A percentile compares a stretch with the other conserved stretches of the same genome.
Evolutionary conservation across 2,329 filamentous ascomycete genomes (phyloP).

Genomic region (Calonectria pseudoturangicola): DNA sequence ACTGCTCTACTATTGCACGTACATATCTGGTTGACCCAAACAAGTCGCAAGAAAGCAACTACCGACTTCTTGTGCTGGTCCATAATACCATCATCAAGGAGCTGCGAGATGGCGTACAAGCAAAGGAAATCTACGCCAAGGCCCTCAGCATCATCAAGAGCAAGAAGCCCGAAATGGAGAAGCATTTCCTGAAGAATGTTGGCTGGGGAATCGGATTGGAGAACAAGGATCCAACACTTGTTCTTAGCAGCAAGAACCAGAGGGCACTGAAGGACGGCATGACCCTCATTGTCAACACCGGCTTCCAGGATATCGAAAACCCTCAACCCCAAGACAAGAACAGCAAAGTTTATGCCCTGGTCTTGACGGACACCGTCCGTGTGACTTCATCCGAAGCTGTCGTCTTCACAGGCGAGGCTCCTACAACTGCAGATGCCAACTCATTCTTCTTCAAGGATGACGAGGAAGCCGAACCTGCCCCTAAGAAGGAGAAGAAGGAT

Average conservation of each 20-base stretch:
- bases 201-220: constrained; percentile 96
- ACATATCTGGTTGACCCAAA: constrained; percentile 98
- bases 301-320: constrained; percentile 92
- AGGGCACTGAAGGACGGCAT: constrained; percentile 94
- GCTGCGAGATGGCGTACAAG: constrained; percentile 88
- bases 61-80: constrained; percentile 89
- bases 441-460: constrained; percentile 99
- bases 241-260: constrained; percentile 90
- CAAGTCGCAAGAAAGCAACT: constrained; percentile 95
- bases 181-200: constrained; percentile 94
- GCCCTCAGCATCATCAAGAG: constrained; percentile 86
- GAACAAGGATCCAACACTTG: constrained; percentile 86
- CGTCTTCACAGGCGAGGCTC: constrained; percentile 94
- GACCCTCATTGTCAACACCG: constrained; percentile 93
- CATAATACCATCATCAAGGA: constrained; percentile 95
- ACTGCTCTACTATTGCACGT: constrained; percentile 92
- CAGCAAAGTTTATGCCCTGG: constrained; percentile 90
- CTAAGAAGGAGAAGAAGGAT: constrained; percentile 94
- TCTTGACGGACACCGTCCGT: constrained; percentile 94
- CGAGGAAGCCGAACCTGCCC: constrained; percentile 87
- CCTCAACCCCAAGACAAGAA: constrained; percentile 91
- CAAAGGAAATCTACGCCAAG: constrained; percentile 94
- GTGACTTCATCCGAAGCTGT: constrained; percentile 86
- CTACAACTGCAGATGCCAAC: constrained; percentile 92
- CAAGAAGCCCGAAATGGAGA: constrained; percentile 96